These are phyloP conservation scores for Daldinia sp. DNA, from an alignment of 2,329 filamentous ascomycete species.

Conservation along the genomic window DNA sequence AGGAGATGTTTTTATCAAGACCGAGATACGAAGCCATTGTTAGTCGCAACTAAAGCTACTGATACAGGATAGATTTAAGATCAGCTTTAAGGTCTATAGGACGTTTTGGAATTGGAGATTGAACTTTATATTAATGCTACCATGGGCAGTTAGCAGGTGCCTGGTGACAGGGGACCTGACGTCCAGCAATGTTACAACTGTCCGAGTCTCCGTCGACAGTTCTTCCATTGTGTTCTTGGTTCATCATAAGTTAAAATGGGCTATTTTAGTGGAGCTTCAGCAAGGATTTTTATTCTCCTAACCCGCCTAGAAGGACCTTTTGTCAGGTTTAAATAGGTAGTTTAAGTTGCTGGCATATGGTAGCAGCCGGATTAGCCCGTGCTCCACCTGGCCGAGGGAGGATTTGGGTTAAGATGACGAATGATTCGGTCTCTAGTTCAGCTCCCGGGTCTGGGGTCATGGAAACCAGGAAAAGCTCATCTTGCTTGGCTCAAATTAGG, in stretches of 20 bases:
- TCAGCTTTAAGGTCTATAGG: neutral
- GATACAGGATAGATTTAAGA: neutral
- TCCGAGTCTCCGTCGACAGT: neutral
- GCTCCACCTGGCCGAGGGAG: neutral
- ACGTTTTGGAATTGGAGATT: neutral
- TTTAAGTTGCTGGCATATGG: neutral
- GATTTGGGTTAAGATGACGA: neutral
- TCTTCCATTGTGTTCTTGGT: neutral
- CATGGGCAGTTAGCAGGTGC: neutral
- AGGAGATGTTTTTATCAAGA: conserved; percentile 50
- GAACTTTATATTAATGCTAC: conserved; percentile 1
- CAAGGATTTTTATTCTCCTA: neutral
- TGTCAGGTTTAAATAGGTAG: conserved; percentile 1
- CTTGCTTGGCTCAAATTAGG: neutral
- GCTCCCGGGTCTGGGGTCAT: neutral
- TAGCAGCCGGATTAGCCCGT: conserved; percentile 2
- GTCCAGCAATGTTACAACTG: neutral
- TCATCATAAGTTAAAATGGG: neutral
- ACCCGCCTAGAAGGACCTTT: neutral
- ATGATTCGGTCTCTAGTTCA: neutral
- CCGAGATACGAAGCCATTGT: conserved; percentile 47
- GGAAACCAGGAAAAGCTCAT: neutral
- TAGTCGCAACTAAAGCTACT: conserved; percentile 1
- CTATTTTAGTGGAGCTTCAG: neutral
- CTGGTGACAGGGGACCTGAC: neutral